Conservation (phyloP, 2,329 filamentous ascomycete genomes). For the Fonsecaea monophora region DNA sequence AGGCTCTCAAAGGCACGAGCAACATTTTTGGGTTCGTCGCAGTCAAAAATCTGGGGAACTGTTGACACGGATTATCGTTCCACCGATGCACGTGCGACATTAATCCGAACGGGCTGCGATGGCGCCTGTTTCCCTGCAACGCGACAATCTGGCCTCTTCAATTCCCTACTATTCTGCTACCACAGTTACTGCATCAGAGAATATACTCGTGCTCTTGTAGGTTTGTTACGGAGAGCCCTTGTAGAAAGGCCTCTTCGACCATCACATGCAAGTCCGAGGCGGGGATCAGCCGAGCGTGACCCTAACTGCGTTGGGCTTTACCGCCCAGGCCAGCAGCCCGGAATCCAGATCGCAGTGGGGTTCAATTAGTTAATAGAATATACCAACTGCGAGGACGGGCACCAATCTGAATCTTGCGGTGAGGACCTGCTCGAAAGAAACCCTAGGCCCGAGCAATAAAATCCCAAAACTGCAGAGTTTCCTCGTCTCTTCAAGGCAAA, state of each 20-base stretch:
- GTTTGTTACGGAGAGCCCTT: not conserved
- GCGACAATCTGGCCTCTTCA: not conserved
- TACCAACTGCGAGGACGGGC: not conserved
- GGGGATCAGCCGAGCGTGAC: not conserved
- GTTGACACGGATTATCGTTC: slow-evolving; percentile 14
- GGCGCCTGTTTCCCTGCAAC: not conserved
- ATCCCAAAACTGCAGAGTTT: not conserved
- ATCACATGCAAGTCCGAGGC: slow-evolving; percentile 3
- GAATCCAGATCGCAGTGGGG: slow-evolving; percentile 23
- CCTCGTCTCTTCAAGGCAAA: not conserved
- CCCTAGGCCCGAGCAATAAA: slow-evolving; percentile 1
- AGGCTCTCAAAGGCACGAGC: not conserved
- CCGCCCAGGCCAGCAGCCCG: slow-evolving; percentile 3
- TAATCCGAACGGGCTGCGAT: not conserved
- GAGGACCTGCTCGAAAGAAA: not conserved
- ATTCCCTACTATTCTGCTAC: not conserved
- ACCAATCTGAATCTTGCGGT: slow-evolving; percentile 22
- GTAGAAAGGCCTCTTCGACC: not conserved
- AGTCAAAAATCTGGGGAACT: slow-evolving; percentile 17
- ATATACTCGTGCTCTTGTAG: not conserved
- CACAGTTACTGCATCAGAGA: not conserved
- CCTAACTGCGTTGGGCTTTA: slow-evolving; percentile 3
- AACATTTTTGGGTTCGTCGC: slow-evolving; percentile 3
- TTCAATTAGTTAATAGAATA: slow-evolving; percentile 13
- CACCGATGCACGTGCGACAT: slow-evolving; percentile 6